Percentiles rank a stretch among this genome's conserved stretches.
Evolutionary conservation across 331 rosid species (phyloP).

Genomic region (Malus hybrid): DNA sequence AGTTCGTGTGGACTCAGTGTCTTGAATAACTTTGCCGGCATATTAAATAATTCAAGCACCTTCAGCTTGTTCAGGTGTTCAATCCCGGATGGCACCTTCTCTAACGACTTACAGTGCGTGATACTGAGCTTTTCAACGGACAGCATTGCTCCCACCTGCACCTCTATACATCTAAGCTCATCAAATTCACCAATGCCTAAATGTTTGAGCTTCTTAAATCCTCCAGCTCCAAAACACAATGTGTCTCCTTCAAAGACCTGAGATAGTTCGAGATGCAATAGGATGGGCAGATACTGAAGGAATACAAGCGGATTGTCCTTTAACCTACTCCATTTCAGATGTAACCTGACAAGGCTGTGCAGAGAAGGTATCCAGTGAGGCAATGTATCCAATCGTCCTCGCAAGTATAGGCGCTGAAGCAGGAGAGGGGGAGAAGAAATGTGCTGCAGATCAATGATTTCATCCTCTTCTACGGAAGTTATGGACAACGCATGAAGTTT

Average conservation of each 20-base stretch:
- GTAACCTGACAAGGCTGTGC: background rate
- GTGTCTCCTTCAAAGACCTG: slow-evolving; percentile 1
- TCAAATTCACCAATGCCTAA: background rate
- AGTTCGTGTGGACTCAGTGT: background rate
- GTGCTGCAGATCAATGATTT: background rate
- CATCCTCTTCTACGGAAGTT: background rate
- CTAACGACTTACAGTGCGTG: background rate
- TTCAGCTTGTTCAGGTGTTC: slow-evolving; percentile 1
- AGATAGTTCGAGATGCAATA: background rate
- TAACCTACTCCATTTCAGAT: slow-evolving; percentile 3
- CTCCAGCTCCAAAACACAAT: slow-evolving; percentile 4
- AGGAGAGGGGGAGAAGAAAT: background rate
- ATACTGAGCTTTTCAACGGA: background rate
- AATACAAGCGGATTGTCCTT: slow-evolving; percentile 2
- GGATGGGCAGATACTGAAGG: slow-evolving; percentile 6
- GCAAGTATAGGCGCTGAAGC: background rate
- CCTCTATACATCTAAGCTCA: background rate
- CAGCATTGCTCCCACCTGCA: slow-evolving; percentile 4
- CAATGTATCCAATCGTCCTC: background rate
- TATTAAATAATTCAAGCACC: background rate
- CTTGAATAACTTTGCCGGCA: background rate
- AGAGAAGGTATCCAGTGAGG: slow-evolving; percentile 12
- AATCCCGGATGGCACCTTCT: slow-evolving; percentile 17
- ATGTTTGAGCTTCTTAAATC: slow-evolving; percentile 1
- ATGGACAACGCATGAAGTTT: background rate